These are phyloP conservation scores for Didymella lethalis DNA, from an alignment of 2,329 filamentous ascomycete species.

Conservation along the genomic window DNA sequence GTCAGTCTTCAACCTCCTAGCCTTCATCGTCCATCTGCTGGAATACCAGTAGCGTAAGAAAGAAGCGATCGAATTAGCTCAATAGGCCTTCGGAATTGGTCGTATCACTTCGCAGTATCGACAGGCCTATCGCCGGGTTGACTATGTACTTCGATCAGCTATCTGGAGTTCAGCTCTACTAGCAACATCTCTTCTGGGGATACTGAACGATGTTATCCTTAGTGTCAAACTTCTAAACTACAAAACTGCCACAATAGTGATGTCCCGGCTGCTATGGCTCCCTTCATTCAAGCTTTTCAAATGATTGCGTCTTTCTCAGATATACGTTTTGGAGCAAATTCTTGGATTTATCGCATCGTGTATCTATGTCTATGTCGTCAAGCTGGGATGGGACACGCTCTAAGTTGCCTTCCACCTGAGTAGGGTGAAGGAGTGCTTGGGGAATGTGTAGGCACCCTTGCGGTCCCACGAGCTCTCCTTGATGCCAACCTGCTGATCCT, in stretches of 20 bases:
- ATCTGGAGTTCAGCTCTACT: neutral
- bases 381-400: neutral
- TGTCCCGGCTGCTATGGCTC: neutral
- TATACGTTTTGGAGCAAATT: neutral
- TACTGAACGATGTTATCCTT: neutral
- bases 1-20: neutral
- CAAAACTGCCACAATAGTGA: neutral
- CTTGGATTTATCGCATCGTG: neutral
- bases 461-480: slow-evolving; percentile 70
- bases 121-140: neutral
- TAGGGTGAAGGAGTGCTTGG: slow-evolving; percentile 74
- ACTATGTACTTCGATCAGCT: neutral
- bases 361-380: slow-evolving; percentile 2
- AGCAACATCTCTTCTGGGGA: neutral
- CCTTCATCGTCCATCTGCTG: neutral
- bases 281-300: neutral
- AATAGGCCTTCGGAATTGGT: neutral
- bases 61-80: neutral
- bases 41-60: neutral
- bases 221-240: neutral
- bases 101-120: neutral
- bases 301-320: neutral
- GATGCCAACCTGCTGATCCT: slow-evolving; percentile 68
- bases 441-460: slow-evolving; percentile 68
- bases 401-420: slow-evolving; percentile 60